phyloP scores from a whole-genome alignment of 768 basidiomycete species.

The Hygrocybe punicea region DNA sequence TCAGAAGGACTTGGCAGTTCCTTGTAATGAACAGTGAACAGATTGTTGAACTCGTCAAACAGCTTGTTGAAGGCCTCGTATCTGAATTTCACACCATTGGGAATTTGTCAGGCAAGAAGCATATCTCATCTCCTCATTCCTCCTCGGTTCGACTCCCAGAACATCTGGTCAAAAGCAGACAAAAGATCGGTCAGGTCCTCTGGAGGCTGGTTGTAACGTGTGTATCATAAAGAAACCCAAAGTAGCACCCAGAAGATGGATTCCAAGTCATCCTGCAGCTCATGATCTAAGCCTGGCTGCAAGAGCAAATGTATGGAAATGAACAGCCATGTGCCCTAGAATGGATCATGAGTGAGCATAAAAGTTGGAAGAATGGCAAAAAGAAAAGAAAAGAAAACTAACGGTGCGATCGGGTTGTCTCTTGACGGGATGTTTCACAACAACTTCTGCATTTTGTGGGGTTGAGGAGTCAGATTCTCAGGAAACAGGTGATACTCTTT shows the following conservation, averaged over 20 bases:
- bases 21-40: not conserved
- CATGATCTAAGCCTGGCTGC: constrained; percentile 17
- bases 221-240: constrained; percentile 13
- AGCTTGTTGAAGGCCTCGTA: not conserved
- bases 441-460: not conserved
- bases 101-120: not conserved
- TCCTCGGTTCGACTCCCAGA: not conserved
- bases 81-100: not conserved
- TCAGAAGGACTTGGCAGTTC: not conserved
- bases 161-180: not conserved
- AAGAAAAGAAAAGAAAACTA: not conserved
- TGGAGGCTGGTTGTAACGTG: constrained; percentile 8
- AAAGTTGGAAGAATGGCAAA: not conserved
- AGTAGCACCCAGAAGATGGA: constrained; percentile 27
- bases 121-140: not conserved
- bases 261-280: constrained; percentile 30
- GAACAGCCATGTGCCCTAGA: constrained; percentile 34
- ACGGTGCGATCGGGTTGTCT: constrained; percentile 7
- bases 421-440: not conserved
- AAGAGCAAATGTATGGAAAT: constrained; percentile 24
- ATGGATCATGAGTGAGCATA: not conserved
- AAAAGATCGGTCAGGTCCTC: not conserved
- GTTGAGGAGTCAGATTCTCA: not conserved
- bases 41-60: not conserved
- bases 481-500: not conserved